Percentiles rank a stretch among this genome's conserved stretches.
These are phyloP conservation scores for Phyllosticta citribraziliensis DNA, from an alignment of 2,329 filamentous ascomycete genomes.

Conservation along the genomic window DNA sequence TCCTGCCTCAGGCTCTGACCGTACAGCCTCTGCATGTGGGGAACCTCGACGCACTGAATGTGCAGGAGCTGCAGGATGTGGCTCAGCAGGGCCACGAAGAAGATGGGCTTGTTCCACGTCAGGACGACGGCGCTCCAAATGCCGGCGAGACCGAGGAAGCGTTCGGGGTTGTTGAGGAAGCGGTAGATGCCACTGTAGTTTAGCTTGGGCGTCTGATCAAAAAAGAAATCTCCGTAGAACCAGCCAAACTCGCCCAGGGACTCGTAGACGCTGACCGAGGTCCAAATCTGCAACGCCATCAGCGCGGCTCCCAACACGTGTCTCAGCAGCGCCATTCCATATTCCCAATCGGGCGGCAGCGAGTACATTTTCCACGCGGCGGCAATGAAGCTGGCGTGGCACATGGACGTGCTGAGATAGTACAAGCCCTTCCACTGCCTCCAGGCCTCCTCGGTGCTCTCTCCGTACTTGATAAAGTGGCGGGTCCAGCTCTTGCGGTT, in stretches of 20 bases:
- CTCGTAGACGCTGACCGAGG: slow-evolving; percentile 84
- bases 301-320: slow-evolving; percentile 76
- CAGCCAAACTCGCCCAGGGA: slow-evolving; percentile 95
- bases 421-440: slow-evolving; percentile 96
- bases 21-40: slow-evolving; percentile 98
- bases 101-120: slow-evolving; percentile 78
- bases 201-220: slow-evolving; percentile 75
- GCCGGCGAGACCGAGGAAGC: slow-evolving; percentile 86
- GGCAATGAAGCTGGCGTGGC: slow-evolving; percentile 78
- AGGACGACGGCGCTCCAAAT: slow-evolving; percentile 92
- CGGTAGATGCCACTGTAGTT: slow-evolving; percentile 97
- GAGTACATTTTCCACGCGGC: slow-evolving; percentile 96
- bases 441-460: slow-evolving; percentile 86
- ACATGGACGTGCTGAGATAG: slow-evolving; percentile 84
- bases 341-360: slow-evolving; percentile 75
- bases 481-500: slow-evolving; percentile 89
- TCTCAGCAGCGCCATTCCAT: slow-evolving; percentile 74
- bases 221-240: slow-evolving; percentile 99
- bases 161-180: slow-evolving; percentile 94
- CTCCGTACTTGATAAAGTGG: slow-evolving; percentile 95
- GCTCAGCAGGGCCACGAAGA: slow-evolving; percentile 74
- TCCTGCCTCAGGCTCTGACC: slow-evolving; percentile 73
- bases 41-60: slow-evolving; percentile 87
- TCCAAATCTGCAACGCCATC: slow-evolving; percentile 85
- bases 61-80: slow-evolving; percentile 80